Base-by-base conservation (phyloP, 192 early-diverging fungal genomes). In the Jimgerdemannia lactiflua region DNA sequence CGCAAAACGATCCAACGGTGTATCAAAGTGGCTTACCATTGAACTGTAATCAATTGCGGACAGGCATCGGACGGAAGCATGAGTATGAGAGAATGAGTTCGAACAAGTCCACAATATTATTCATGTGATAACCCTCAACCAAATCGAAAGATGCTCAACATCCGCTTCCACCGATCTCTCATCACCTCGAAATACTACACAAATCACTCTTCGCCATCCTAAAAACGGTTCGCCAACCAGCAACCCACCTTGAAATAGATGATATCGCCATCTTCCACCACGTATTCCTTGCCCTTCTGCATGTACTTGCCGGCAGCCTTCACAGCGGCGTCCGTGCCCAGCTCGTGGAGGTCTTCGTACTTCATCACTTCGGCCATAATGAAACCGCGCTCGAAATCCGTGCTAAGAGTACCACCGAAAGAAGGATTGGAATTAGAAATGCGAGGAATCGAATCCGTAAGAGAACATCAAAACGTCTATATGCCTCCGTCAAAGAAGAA, bases 291-390 rank as follows among this genome's bases (percentile, higher is more conserved):
- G 69, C 98, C 96, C 85, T 98, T 95, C 78, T 91, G 91, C 42
- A 89, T 74, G 83, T 95, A 96, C 86, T 95, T 96, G 64, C 97
- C 97, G 9, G 87, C 90, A 42, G 91, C 91, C 88, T 97, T 98
- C 65, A 99, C 96, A 44, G 94, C 94, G 67, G 86, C 82, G 82
- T 98, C 96, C n/a, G 84, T 82, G n/a, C 93, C 94, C 1, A 90
- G 81, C 74, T 92, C 92, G 80, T 93, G 88, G 68, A 99, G 80
- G 72, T 99, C 98, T 0, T 92, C 92, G 72, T 90, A 98, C 75
- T 86, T 86, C 92, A 96, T 95, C 14, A 95, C 89, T 84, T 98
- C 97, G 42, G 93, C 96, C 91, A 95, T 94, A 82, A 98, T 96
- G 70, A 98, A 97, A 70, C 91, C 94, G 76, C 90, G 88, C 69